Conservation (phyloP, 78 protist genomes). For the Polysphondylium violaceum region DNA sequence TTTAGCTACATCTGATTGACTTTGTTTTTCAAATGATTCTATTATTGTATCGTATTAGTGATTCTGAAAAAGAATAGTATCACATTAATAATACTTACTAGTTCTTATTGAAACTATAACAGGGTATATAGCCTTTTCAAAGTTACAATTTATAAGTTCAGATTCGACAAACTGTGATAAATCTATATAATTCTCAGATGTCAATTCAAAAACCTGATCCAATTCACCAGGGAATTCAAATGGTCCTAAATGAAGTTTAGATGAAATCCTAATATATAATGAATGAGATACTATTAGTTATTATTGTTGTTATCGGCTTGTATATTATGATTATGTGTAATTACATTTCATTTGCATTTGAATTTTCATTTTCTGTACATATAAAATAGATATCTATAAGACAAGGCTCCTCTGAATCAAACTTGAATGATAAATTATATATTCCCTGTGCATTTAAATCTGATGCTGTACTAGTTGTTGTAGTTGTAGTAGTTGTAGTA, state of each 20-base stretch:
- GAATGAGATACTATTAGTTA: neutral
- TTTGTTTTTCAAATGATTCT: slow-evolving; percentile 2
- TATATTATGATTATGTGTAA: too few relatives aligned
- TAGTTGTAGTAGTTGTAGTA: slow-evolving; percentile 41
- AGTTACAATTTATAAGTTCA: slow-evolving; percentile 18
- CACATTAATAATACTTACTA: neutral
- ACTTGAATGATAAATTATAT: slow-evolving; percentile 34
- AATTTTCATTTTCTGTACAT: slow-evolving; percentile 9
- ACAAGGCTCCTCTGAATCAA: slow-evolving; percentile 70
- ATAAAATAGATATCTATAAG: slow-evolving; percentile 34
- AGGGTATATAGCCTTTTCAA: slow-evolving; percentile 47
- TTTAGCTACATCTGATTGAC: neutral
- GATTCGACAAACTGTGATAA: neutral
- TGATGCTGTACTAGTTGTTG: slow-evolving; percentile 46
- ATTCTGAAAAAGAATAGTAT: neutral
- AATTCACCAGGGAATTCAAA: slow-evolving; percentile 34
- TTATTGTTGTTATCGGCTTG: neutral
- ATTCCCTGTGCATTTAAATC: slow-evolving; percentile 14
- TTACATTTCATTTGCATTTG: neutral
- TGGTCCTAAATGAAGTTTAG: slow-evolving; percentile 48
- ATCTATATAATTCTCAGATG: slow-evolving; percentile 23
- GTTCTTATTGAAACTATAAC: slow-evolving; percentile 51
- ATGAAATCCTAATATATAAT: slow-evolving; percentile 7
- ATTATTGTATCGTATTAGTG: neutral
- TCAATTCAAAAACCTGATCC: slow-evolving; percentile 36